phyloP scores from a whole-genome alignment of 306 rosid species.

The Rubus parviflorus region DNA sequence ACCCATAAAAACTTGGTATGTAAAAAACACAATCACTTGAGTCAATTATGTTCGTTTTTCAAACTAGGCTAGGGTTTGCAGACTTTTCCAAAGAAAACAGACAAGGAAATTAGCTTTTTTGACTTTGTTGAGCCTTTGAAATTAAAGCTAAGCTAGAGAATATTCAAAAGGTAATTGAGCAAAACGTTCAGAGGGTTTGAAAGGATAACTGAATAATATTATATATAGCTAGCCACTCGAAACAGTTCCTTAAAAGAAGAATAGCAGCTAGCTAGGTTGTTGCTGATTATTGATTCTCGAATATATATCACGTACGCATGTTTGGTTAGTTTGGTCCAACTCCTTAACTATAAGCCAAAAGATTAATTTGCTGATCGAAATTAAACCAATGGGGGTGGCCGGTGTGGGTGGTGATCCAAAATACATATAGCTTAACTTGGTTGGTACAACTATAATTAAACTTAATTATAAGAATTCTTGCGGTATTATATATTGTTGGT shows the following conservation, averaged over 20 bases:
- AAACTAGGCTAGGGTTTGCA: background rate
- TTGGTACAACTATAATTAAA: background rate
- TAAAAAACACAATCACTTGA: background rate
- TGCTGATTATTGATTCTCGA: background rate
- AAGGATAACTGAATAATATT: background rate
- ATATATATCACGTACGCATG: background rate
- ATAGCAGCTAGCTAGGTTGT: background rate
- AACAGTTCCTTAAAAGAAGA: background rate
- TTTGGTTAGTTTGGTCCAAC: background rate
- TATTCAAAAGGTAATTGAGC: background rate
- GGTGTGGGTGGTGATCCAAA: background rate
- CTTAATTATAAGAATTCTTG: background rate
- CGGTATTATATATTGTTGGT: background rate
- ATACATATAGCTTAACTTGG: background rate
- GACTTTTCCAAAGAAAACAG: background rate
- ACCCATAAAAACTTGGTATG: background rate
- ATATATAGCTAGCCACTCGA: background rate
- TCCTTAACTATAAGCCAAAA: background rate
- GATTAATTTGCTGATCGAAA: background rate
- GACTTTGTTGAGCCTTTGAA: slow-evolving; percentile 2
- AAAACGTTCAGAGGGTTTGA: background rate
- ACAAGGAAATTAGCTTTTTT: slow-evolving; percentile 3
- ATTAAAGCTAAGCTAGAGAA: background rate
- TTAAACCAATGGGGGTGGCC: too few relatives aligned
- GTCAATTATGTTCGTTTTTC: background rate